These are phyloP conservation scores for Ulota crispa DNA, from an alignment of 225 moss, liverwort and hornwort species.

Conservation along the genomic window DNA sequence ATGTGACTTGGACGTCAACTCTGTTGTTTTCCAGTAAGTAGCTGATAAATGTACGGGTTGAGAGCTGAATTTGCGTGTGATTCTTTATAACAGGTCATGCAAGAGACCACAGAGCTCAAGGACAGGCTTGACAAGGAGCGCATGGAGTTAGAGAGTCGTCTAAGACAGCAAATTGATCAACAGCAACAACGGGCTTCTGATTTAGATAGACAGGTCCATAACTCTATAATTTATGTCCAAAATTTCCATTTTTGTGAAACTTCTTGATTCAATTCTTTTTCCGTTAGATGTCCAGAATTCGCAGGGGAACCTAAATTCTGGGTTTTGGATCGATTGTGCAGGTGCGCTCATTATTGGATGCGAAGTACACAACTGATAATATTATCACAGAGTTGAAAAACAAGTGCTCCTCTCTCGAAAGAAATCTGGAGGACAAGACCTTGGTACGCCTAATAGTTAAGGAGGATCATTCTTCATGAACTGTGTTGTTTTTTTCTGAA, in stretches of 20 bases:
- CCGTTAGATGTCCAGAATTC: not conserved
- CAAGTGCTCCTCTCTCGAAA: slow-evolving; percentile 77
- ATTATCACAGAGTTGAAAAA: slow-evolving; percentile 74
- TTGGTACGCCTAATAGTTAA: slow-evolving; percentile 46
- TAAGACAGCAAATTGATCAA: slow-evolving; percentile 76
- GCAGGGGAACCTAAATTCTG: not conserved
- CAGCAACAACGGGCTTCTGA: slow-evolving; percentile 81
- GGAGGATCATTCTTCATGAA: not conserved
- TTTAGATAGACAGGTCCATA: slow-evolving; percentile 73
- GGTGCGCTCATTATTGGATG: slow-evolving; percentile 82
- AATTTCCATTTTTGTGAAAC: not conserved
- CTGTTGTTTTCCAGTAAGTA: not conserved
- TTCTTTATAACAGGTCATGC: slow-evolving; percentile 59
- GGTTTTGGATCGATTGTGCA: slow-evolving; percentile 31
- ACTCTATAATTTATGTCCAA: not conserved
- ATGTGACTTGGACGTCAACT: slow-evolving; percentile 2
- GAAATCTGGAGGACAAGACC: slow-evolving; percentile 78
- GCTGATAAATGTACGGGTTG: not conserved
- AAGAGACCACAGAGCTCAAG: slow-evolving; percentile 82
- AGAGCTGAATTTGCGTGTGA: slow-evolving; percentile 18
- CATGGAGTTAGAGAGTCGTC: slow-evolving; percentile 67
- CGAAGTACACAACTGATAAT: slow-evolving; percentile 80
- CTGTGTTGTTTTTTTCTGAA: not conserved
- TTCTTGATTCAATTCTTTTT: not conserved
- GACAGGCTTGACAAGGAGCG: slow-evolving; percentile 80